Conservation (phyloP, 129 eudicot species). For the Pseudognaphalium luteoalbum region DNA sequence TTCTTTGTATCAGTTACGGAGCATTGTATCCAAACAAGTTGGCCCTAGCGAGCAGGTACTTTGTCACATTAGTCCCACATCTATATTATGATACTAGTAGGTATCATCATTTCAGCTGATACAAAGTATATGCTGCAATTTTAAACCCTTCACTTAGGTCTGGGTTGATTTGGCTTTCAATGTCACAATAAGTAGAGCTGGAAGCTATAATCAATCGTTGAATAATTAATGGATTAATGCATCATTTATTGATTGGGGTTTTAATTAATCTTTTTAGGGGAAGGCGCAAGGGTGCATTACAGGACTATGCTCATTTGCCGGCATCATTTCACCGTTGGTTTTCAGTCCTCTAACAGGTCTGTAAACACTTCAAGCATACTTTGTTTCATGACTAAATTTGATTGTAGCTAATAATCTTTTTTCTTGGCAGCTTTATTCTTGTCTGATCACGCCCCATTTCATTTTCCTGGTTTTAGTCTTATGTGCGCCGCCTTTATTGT, state of each 20-base stretch:
- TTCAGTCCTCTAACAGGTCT: conserved; percentile 55
- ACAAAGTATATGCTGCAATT: neutral
- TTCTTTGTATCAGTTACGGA: conserved; percentile 43
- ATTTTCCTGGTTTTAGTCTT: conserved; percentile 87
- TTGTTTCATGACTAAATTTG: conserved; percentile 3
- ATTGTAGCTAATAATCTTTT: conserved; percentile 8
- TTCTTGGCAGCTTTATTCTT: conserved; percentile 62
- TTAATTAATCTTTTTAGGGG: neutral
- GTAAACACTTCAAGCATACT: neutral
- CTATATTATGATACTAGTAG: neutral
- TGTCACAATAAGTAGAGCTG: no score
- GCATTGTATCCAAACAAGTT: conserved; percentile 74
- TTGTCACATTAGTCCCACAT: neutral
- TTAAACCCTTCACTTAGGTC: no score
- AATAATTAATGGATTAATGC: neutral
- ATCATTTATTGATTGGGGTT: neutral
- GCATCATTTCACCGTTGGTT: conserved; percentile 12
- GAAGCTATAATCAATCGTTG: no score
- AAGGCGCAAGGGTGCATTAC: conserved; percentile 15
- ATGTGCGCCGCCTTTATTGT: conserved; percentile 57
- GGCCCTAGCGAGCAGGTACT: conserved; percentile 74
- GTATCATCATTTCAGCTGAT: neutral
- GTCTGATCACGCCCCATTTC: conserved; percentile 74
- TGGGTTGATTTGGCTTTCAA: no score
- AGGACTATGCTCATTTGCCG: conserved; percentile 7